Evolutionary conservation across 352 stramenopile genomes (phyloP), one percentile per base, ranked within the genome.

Genomic region (Globisporangium spiculum): DNA sequence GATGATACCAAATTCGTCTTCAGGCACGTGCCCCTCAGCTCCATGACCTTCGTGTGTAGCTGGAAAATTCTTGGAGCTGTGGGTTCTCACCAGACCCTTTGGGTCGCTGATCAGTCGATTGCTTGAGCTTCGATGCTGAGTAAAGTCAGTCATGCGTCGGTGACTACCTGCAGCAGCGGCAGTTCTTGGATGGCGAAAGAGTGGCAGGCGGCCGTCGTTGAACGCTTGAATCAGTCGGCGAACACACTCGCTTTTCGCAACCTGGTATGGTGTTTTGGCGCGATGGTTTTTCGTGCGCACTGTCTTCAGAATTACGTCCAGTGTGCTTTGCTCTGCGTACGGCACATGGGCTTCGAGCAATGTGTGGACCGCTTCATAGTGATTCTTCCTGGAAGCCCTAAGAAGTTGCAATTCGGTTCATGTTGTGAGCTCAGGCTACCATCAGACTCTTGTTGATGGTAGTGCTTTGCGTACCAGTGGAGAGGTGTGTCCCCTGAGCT

Each of bases 361-460:
- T 0, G 77, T 77, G 32, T 84, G 63, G 1, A 89, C 73, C 14
- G 78, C 77, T n/a, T 89, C 81, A 46, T 87, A 85, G 16, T 90
- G 78, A 58, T 81, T 91, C 41, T 71, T 79, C 24, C 84, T 69
- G 3, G 78, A 76, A 36, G 84, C 84, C 84, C 84, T 92, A 62
- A 22, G 20, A 38, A 6, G 10, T 60, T 18, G 18, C 1, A 60
- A 9, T 36, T 24, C 8, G 18, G 22, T 60, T 56, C 14, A 9
- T 44, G 18, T 12, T 48, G 30, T 63, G 20, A 66, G 56, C 26
- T 65, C n/a, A 61, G 30, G 27, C 41, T 14, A 16, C 27, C 53
- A 6, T 24, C 3, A n/a, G 8, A 18, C 38, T n/a, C 16, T n/a
- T 50, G 41, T 50, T n/a, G 16, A 50, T n/a, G 9, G 10, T 5